Base-by-base conservation (phyloP, 345 rosid species). In the Acer negundo region DNA sequence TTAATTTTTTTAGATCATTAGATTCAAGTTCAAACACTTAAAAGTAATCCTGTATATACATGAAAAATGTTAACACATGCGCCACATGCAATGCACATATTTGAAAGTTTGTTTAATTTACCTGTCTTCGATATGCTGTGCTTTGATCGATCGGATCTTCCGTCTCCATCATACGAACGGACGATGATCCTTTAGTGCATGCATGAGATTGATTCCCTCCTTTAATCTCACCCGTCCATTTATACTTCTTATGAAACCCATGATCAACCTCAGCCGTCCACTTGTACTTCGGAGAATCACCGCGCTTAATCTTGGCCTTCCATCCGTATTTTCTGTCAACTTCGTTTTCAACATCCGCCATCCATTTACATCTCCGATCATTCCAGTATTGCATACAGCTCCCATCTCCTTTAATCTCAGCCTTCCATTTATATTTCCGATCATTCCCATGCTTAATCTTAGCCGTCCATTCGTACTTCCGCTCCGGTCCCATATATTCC, bases 381-480 rank as follows among this genome's bases (percentile, higher is more conserved):
- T 53, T 16, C 58, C n/a, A 53, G 5, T 10, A 46, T 46, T 16
- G n/a, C 8, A 13, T 53, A 47, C 44, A 1, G 6, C 38, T 28
- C 38, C 46, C 9, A 24, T 22, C 35, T 16, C 47, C 28, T 26
- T 63, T 61, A 59, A 53, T 75, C 63, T 35, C 35, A 35, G 62
- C 64, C 3, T n/a, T 65, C 55, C 65, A 53, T 19, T 7, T 66
- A 53, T 53, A 66, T 42, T 47, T 75, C 31, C 26, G 19, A 15
- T 24, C 69, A 63, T 53, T 6, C 69, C 46, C 69, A 24, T 24
- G 35, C 55, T 9, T 4, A 42, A 51, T 61, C 58, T 53, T 53
- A 16, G 40, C 56, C 76, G 59, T 61, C 69, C 76, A 62, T 19
- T 62, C 40, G 40, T 62, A 62, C 42, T 73, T 73, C 69, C 13